Evolutionary conservation across 257 asterid species (phyloP).

Genomic region (Mentha longifolia): DNA sequence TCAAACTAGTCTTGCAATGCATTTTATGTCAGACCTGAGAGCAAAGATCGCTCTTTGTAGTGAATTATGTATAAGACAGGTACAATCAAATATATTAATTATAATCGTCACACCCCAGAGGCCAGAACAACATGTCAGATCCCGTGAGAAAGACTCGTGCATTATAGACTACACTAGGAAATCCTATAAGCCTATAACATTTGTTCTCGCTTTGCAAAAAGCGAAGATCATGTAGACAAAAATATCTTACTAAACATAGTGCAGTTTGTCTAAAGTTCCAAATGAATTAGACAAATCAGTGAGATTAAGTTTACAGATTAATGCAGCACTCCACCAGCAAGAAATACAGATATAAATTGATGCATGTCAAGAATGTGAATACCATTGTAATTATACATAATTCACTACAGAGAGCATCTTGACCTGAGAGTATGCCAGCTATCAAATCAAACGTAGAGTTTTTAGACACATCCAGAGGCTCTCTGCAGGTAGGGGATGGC

Average conservation of each 20-base stretch:
- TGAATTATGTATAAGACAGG: too few relatives aligned
- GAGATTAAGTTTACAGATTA: neutral
- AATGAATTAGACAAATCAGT: slow-evolving; percentile 9
- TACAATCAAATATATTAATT: neutral
- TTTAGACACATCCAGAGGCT: slow-evolving; percentile 89
- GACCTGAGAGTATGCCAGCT: slow-evolving; percentile 80
- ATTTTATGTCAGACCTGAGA: neutral
- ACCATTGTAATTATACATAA: slow-evolving; percentile 3
- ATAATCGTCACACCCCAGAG: neutral
- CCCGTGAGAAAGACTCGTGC: slow-evolving; percentile 4
- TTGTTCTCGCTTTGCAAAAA: neutral
- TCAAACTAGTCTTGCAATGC: slow-evolving; percentile 20
- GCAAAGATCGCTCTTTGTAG: too few relatives aligned
- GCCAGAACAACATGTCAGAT: neutral
- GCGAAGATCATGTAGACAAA: neutral
- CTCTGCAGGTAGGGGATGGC: slow-evolving; percentile 90
- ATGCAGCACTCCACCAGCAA: slow-evolving; percentile 9
- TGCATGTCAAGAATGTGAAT: slow-evolving; percentile 16
- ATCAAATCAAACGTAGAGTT: slow-evolving; percentile 82
- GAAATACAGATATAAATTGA: slow-evolving; percentile 24
- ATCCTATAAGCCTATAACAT: neutral
- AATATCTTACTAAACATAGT: neutral
- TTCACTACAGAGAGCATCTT: slow-evolving; percentile 27
- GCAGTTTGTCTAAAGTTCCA: neutral
- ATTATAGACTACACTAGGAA: neutral